These are phyloP conservation scores for Delonix regia DNA, from an alignment of 306 rosid genomes.

Conservation along the genomic window DNA sequence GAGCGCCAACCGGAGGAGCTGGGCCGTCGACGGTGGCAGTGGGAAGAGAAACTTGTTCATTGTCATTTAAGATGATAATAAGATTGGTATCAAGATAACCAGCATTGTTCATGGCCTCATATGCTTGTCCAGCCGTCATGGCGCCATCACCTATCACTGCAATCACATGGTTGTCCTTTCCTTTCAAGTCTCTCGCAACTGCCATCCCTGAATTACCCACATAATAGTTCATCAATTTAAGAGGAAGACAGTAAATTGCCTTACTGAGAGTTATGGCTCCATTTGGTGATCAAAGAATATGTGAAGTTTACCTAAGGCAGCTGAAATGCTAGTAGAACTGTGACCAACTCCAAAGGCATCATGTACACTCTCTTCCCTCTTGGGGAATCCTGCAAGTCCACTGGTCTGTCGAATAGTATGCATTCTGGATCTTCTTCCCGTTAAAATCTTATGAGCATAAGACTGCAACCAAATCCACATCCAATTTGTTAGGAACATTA, in stretches of 20 bases:
- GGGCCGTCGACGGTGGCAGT: conserved; percentile 72
- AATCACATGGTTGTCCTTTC: conserved; percentile 60
- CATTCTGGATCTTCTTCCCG: conserved; percentile 74
- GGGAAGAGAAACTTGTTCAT: conserved; percentile 71
- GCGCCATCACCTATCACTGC: conserved; percentile 77
- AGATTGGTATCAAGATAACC: conserved; percentile 66
- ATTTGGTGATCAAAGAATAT: too few species aligned
- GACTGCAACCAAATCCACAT: conserved; percentile 42
- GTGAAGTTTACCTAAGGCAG: conserved; percentile 55
- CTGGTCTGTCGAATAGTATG: conserved; percentile 60
- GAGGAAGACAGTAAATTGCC: too few species aligned
- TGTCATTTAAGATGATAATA: conserved; percentile 66
- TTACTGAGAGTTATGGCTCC: not conserved
- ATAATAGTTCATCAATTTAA: not conserved
- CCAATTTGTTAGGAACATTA: not conserved
- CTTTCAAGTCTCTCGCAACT: conserved; percentile 60
- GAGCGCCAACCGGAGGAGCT: conserved; percentile 67
- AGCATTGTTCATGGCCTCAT: conserved; percentile 78
- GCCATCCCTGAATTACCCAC: conserved; percentile 61
- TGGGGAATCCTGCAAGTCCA: conserved; percentile 77
- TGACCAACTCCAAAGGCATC: conserved; percentile 80
- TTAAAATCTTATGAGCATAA: conserved; percentile 69
- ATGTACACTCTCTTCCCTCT: conserved; percentile 66
- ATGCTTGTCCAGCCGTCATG: conserved; percentile 75
- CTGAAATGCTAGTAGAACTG: conserved; percentile 79